Base-by-base conservation (phyloP, 768 basidiomycete species). In the Hysterangium stoloniferum region DNA sequence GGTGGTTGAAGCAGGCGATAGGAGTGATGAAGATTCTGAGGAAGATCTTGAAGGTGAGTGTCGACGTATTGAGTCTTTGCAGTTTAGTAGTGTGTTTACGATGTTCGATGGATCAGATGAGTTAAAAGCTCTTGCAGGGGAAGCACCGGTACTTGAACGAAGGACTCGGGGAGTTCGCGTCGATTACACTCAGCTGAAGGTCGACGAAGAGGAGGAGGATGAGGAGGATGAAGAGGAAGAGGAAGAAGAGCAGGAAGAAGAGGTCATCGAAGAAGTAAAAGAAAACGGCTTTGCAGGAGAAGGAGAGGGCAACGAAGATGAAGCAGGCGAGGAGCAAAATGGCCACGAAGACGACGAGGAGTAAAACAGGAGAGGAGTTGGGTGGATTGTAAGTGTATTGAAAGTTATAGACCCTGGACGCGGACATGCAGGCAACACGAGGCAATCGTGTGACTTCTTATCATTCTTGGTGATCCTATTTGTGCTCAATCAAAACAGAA, bases 141-240 rank as follows among this genome's bases (percentile, higher is more conserved):
- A 60, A 20, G 53, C 57, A 27, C 55, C 61, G 36, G 34, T 52
- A 4, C 42, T 46, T 22, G 60, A 60, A 4, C 56, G 60, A 25
- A 59, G 63, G 44, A 64, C 63, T 32, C 62, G 63, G 13, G 63
- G 60, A 4, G 57, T 57, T 12, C 56, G 57, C 42, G 42, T 60
- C 19, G 59, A 60, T 49, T 61, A 64, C 46, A 62, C 58, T 37
- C 61, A 68, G 45, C 31, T 47, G 34, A 59, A 58, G 13, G 54
- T 57, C 45, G 48, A 54, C 27, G 33, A 59, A 17, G 53, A 53
- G 3, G 63, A 61, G 28, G 62, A 58, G 19, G 62, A 65, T 1
- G 62, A 64, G 9, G 64, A 64, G 1, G 75, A 74, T 43, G 82
- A 79, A 45, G 77, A 78, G 51, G 72, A 71, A 46, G 68, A 71